A percentile compares a stretch with the other conserved stretches of the same genome.
Conservation (phyloP, 768 basidiomycete species). For the Auricularia sp. region DNA sequence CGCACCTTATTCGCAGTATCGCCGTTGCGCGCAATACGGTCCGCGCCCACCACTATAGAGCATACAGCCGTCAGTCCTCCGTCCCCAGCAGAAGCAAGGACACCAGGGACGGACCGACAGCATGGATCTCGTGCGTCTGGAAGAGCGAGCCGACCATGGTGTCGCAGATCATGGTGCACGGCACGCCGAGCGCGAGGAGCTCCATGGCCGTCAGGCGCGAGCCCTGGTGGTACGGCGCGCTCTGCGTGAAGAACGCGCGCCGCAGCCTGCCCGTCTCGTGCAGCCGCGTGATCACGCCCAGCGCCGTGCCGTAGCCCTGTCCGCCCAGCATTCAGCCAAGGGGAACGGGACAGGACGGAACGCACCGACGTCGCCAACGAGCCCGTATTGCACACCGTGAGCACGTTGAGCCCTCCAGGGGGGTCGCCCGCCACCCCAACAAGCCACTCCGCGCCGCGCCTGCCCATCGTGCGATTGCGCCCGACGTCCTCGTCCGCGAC, state of each 20-base stretch:
- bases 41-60: slow-evolving; percentile 67
- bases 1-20: slow-evolving; percentile 92
- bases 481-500: slow-evolving; percentile 85
- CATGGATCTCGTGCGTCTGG: slow-evolving; percentile 76
- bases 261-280: slow-evolving; percentile 68
- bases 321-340: neutral
- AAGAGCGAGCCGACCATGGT: slow-evolving; percentile 96
- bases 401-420: slow-evolving; percentile 52
- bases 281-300: slow-evolving; percentile 87
- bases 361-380: slow-evolving; percentile 86
- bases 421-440: slow-evolving; percentile 35
- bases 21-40: slow-evolving; percentile 83
- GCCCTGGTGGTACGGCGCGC: slow-evolving; percentile 90
- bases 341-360: neutral
- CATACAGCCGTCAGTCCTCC: neutral
- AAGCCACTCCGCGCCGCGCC: slow-evolving; percentile 81
- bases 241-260: slow-evolving; percentile 87
- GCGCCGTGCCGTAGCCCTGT: slow-evolving; percentile 90
- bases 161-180: slow-evolving; percentile 91
- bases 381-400: slow-evolving; percentile 98
- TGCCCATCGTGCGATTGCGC: slow-evolving; percentile 77
- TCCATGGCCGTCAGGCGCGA: slow-evolving; percentile 84
- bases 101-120: slow-evolving; percentile 45
- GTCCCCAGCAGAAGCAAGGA: neutral
- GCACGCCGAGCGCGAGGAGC: slow-evolving; percentile 71